Conservation (phyloP, 1,284 basidiomycete genomes). For the Ustilago bromivora region DNA sequence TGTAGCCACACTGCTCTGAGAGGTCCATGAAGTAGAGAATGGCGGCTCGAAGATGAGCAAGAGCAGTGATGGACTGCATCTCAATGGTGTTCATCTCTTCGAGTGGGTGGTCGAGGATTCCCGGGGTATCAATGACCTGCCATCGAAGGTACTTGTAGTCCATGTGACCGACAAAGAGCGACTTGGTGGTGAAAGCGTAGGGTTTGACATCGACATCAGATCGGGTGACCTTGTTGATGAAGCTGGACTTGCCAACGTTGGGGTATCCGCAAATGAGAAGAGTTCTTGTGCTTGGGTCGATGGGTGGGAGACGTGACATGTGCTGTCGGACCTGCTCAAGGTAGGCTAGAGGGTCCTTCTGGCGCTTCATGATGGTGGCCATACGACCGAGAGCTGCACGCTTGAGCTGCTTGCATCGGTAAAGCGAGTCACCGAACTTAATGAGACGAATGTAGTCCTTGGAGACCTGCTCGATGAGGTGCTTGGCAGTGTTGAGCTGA, state of each 20-base stretch:
- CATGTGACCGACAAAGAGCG: slow-evolving; percentile 70
- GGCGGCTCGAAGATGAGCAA: slow-evolving; percentile 67
- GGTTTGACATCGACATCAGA: slow-evolving; percentile 70
- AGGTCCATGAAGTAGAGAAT: slow-evolving; percentile 70
- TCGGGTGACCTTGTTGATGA: slow-evolving; percentile 69
- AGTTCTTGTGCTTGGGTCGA: slow-evolving; percentile 67
- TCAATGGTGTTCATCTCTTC: slow-evolving; percentile 70
- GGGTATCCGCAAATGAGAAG: slow-evolving; percentile 69
- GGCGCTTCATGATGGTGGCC: slow-evolving; percentile 69
- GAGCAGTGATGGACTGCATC: slow-evolving; percentile 70
- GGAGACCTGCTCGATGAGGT: slow-evolving; percentile 69
- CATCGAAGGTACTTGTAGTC: slow-evolving; percentile 70
- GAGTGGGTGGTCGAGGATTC: slow-evolving; percentile 68
- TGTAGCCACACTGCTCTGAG: slow-evolving; percentile 69
- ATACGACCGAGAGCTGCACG: slow-evolving; percentile 68
- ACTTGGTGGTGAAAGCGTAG: slow-evolving; percentile 69
- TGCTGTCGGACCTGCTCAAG: slow-evolving; percentile 70
- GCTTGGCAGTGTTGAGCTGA: slow-evolving; percentile 68
- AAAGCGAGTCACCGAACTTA: slow-evolving; percentile 69
- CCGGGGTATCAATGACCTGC: slow-evolving; percentile 69
- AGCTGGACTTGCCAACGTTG: slow-evolving; percentile 69
- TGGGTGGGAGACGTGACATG: slow-evolving; percentile 69
- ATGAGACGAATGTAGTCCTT: slow-evolving; percentile 69
- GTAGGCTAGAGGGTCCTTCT: slow-evolving; percentile 69
- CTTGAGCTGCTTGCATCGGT: slow-evolving; percentile 70